Evolutionary conservation across 768 basidiomycete species (phyloP).

Genomic region (Leccinum disarticulatum): DNA sequence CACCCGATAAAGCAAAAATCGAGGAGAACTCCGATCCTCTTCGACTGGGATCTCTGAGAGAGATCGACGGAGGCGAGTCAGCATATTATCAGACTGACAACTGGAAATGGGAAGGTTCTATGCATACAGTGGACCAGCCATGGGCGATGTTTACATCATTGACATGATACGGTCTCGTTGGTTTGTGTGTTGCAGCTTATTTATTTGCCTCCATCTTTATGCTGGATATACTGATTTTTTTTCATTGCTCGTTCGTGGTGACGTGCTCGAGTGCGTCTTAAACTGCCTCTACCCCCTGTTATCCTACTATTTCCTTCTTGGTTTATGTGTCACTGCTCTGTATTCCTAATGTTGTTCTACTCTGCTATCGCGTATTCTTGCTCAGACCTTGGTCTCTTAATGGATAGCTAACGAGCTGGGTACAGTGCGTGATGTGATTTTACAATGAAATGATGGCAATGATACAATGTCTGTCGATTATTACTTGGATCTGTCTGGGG

Average conservation of each 20-base stretch:
- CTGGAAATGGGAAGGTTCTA: constrained; percentile 75
- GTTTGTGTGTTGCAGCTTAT: constrained; percentile 37
- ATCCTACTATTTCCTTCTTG: constrained; percentile 41
- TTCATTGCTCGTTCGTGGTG: constrained; percentile 16
- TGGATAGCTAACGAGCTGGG: constrained; percentile 25
- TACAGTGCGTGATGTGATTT: constrained; percentile 13
- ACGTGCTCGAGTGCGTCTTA: constrained; percentile 35
- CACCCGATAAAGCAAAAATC: constrained; percentile 50
- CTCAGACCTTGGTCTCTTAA: constrained; percentile 35
- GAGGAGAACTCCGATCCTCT: constrained; percentile 56
- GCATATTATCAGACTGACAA: constrained; percentile 55
- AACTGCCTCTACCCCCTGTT: constrained; percentile 31
- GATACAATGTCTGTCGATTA: constrained; percentile 9
- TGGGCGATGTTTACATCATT: constrained; percentile 63
- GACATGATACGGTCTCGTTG: constrained; percentile 23
- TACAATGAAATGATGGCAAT: constrained; percentile 9
- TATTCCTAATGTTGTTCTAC: constrained; percentile 61
- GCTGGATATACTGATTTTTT: constrained; percentile 42
- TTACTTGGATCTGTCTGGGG: constrained; percentile 25
- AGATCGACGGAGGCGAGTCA: constrained; percentile 75
- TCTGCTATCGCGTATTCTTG: constrained; percentile 53
- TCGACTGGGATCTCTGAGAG: constrained; percentile 60
- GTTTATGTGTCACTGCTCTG: constrained; percentile 47
- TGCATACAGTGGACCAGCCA: constrained; percentile 63
- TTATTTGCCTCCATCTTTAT: constrained; percentile 41